A percentile compares a stretch with the other conserved stretches of the same genome.
phyloP scores from a whole-genome alignment of 345 rosid species.

The Citrus unshiu region DNA sequence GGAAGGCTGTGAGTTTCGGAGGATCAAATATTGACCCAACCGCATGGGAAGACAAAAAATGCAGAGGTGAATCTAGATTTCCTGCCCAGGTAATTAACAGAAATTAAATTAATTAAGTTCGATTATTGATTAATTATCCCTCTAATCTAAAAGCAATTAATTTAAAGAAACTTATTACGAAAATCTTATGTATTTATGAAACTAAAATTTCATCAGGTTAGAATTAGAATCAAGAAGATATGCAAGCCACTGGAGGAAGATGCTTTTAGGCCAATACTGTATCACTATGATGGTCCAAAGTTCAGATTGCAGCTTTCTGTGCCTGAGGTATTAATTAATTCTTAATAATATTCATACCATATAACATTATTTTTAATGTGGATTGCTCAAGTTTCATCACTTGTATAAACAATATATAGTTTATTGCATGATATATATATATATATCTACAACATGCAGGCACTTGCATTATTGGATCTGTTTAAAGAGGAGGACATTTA shows the following conservation, averaged over 20 bases:
- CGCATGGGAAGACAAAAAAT: conserved; percentile 21
- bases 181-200: background rate
- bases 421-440: too few species aligned
- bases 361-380: background rate
- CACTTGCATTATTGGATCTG: conserved; percentile 15
- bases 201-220: conserved; percentile 6
- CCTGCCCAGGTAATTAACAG: conserved; percentile 3
- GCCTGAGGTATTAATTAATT: conserved; percentile 4
- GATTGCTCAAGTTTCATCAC: background rate
- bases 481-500: conserved; percentile 7
- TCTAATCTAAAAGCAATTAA: background rate
- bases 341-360: too few species aligned
- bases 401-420: background rate
- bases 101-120: background rate
- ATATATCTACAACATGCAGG: conserved; percentile 1
- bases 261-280: conserved; percentile 14
- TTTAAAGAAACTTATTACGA: too few species aligned
- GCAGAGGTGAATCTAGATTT: conserved; percentile 19
- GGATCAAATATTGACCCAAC: conserved; percentile 20
- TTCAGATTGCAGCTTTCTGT: conserved; percentile 16
- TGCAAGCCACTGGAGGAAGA: conserved; percentile 13
- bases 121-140: background rate
- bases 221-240: conserved; percentile 13
- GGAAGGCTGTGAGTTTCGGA: conserved; percentile 19
- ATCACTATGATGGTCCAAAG: conserved; percentile 12